phyloP scores from a whole-genome alignment of 108 stramenopile species.

The Nannochloropsis gaditana region DNA sequence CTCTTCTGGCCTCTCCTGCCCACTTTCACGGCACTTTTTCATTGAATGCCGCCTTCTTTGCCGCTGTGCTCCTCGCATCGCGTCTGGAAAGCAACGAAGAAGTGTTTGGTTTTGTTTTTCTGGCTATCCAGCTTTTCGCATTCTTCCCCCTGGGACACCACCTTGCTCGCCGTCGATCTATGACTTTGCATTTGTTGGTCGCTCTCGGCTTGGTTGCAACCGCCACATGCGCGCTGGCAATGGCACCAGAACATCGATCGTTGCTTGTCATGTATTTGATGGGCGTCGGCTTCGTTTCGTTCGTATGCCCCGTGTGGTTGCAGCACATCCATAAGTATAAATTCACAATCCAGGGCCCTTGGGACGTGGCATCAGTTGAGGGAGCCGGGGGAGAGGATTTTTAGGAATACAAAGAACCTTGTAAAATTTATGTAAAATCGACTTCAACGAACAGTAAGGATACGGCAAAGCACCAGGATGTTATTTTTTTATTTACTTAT shows the following conservation, averaged over 20 bases:
- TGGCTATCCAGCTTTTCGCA: constrained; percentile 48
- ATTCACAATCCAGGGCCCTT: constrained; percentile 44
- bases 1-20: background rate
- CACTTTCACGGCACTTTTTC: constrained; percentile 46
- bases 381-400: constrained; percentile 6
- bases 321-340: constrained; percentile 44
- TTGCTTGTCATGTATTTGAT: constrained; percentile 33
- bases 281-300: constrained; percentile 37
- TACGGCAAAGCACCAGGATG: too few relatives aligned
- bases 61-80: constrained; percentile 56
- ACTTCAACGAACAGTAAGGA: too few relatives aligned
- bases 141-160: constrained; percentile 48
- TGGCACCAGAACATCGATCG: constrained; percentile 29
- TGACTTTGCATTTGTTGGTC: constrained; percentile 31
- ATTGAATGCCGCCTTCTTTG: constrained; percentile 56
- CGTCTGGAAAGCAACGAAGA: constrained; percentile 54
- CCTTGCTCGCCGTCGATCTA: background rate
- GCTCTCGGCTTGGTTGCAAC: constrained; percentile 32
- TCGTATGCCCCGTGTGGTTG: constrained; percentile 43
- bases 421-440: too few relatives aligned
- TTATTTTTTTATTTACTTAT: too few relatives aligned
- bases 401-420: background rate
- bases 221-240: constrained; percentile 28
- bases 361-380: constrained; percentile 47
- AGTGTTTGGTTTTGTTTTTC: constrained; percentile 49